Percentiles rank a stretch among this genome's conserved stretches.
Evolutionary conservation across 129 eudicot genomes (phyloP).

Genomic region (Centella asiatica): DNA sequence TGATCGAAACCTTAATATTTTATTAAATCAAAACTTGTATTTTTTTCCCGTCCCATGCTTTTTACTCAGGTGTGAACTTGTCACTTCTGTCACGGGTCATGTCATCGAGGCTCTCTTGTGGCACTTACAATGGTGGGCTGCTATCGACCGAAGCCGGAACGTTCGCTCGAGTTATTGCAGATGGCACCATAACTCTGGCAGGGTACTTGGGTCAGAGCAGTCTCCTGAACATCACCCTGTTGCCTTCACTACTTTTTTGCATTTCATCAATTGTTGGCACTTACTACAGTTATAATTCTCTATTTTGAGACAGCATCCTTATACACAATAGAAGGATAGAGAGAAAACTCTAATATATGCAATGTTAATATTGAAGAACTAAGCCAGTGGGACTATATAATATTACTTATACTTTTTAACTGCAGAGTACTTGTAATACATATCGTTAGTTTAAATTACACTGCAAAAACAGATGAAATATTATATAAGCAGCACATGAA

Average conservation of each 20-base stretch:
- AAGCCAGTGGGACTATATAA: too few species aligned
- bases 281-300: constrained; percentile 77
- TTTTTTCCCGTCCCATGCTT: too few species aligned
- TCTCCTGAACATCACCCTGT: constrained; percentile 57
- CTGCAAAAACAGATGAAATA: too few species aligned
- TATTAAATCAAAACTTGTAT: too few species aligned
- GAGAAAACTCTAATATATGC: too few species aligned
- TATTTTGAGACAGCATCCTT: constrained; percentile 41
- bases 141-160: constrained; percentile 96
- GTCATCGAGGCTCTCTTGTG: constrained; percentile 98
- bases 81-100: constrained; percentile 88
- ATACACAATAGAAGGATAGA: too few species aligned
- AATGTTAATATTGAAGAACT: too few species aligned
- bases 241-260: constrained; percentile 80
- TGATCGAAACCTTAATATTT: too few species aligned
- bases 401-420: too few species aligned
- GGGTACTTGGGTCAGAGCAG: constrained; percentile 60
- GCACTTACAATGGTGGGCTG: constrained; percentile 88
- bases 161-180: constrained; percentile 89
- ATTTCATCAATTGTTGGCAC: constrained; percentile 70
- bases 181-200: constrained; percentile 71
- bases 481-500: too few species aligned
- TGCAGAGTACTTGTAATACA: too few species aligned
- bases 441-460: too few species aligned
- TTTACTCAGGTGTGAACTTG: constrained; percentile 66